Base-by-base conservation (phyloP, 176 grass and related monocot species). In the Coix lacrymajobi region DNA sequence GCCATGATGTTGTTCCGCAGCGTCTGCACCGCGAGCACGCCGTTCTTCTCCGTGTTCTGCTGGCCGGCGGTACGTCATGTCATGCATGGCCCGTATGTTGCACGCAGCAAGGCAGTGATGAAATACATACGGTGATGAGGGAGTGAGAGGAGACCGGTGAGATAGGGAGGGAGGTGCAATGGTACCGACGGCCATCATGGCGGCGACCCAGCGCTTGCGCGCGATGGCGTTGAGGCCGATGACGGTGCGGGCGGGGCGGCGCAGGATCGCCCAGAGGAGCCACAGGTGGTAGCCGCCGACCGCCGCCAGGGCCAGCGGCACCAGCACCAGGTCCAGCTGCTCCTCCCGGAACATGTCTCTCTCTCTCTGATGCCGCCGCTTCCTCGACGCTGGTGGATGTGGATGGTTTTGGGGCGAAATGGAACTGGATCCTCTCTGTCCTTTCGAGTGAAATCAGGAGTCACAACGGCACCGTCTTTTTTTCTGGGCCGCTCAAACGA, bases 1-100 rank as follows among this genome's bases (percentile, higher is more conserved):
- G 95, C 95, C 95, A 92, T 97, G 78, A 94, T 94, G 85, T 92
- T 94, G 88, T 97, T 97, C 49, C 92, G 84, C 74, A 94, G 80
- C 20, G 86, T 97, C 69, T 97, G 88, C 69, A 94, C 86, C 10
- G 95, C 95, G 17, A 97, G 88, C 66, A 91, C 87, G 44, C 90
- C 95, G 76, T 89, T 92, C 83, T 87, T 90, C 69, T 85, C 54
- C 12, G 92, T 79, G 77, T 92, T 74, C 90, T 97, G 84, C 26
- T 15, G 19, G 49, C 49, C 49, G 17, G 6, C 7, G 19, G 17
- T 22, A 9, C n/a, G 24, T 1, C 22, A 16, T 16, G 11, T 11
- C n/a, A n/a, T n/a, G n/a, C n/a, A n/a, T n/a, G n/a, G n/a, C n/a
- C n/a, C n/a, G n/a, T n/a, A n/a, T n/a, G n/a, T n/a, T n/a, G n/a